These are phyloP conservation scores for Graphilbum ipis-grandicollis DNA, from an alignment of 2,329 filamentous ascomycete species.

Conservation along the genomic window DNA sequence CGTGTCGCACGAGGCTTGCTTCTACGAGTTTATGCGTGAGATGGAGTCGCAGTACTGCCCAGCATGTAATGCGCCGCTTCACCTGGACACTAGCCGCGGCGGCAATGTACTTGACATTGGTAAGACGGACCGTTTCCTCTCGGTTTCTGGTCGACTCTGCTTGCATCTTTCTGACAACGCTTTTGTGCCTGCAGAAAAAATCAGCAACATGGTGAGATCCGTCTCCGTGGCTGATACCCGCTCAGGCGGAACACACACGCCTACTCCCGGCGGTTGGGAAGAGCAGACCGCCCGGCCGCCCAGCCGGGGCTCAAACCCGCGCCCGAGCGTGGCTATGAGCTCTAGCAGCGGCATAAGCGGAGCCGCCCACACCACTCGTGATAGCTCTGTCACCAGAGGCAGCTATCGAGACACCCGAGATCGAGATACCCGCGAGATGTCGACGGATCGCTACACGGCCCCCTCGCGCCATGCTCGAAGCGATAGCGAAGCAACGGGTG, in stretches of 20 bases:
- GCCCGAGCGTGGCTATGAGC: constrained; percentile 10
- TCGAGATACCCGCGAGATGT: background rate
- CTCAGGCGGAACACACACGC: constrained; percentile 32
- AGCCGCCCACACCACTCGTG: constrained; percentile 15
- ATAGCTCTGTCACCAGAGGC: constrained; percentile 20
- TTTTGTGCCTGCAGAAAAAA: constrained; percentile 50
- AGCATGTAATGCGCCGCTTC: constrained; percentile 78
- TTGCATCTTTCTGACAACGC: background rate
- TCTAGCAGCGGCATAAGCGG: constrained; percentile 19
- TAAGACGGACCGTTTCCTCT: constrained; percentile 21
- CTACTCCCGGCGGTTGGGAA: constrained; percentile 50
- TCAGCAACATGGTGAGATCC: constrained; percentile 81
- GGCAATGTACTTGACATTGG: constrained; percentile 87
- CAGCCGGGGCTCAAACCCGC: constrained; percentile 27
- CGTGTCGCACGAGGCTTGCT: constrained; percentile 94
- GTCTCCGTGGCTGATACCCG: constrained; percentile 50
- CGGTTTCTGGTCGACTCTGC: background rate
- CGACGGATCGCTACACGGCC: constrained; percentile 15
- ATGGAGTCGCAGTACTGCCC: constrained; percentile 90
- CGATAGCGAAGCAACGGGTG: constrained; percentile 61
- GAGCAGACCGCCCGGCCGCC: constrained; percentile 36
- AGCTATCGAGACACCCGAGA: constrained; percentile 16
- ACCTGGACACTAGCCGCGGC: constrained; percentile 79
- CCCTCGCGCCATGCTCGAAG: constrained; percentile 47
- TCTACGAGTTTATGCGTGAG: constrained; percentile 95